Conservation (phyloP, 805 yeast species). For the Saccharomycopsis selenospora region DNA sequence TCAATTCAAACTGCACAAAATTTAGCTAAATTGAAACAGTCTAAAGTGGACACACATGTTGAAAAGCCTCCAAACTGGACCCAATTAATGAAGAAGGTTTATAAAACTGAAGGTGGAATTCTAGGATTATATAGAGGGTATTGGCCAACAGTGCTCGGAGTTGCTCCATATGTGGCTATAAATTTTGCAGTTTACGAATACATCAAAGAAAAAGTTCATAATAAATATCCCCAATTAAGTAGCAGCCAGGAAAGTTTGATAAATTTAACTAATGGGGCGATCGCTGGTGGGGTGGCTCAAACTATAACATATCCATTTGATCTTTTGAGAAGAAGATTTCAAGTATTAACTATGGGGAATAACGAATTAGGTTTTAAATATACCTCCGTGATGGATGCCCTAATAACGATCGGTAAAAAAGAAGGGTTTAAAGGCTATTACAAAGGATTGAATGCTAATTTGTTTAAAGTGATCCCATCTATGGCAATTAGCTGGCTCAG, state of each 20-base stretch:
- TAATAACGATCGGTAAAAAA: conserved; percentile 53
- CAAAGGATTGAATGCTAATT: conserved; percentile 70
- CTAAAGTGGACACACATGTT: conserved; percentile 30
- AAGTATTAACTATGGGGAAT: conserved; percentile 76
- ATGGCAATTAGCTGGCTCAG: conserved; percentile 95
- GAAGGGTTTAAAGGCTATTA: conserved; percentile 75
- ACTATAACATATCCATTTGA: conserved; percentile 89
- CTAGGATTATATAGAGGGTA: conserved; percentile 76
- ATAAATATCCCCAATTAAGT: conserved; percentile 29
- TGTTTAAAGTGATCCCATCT: conserved; percentile 85
- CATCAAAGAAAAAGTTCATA: conserved; percentile 42
- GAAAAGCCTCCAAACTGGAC: conserved; percentile 64
- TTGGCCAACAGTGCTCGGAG: conserved; percentile 86
- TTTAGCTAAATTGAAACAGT: conserved; percentile 34
- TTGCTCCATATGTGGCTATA: conserved; percentile 92
- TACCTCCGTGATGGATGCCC: conserved; percentile 67
- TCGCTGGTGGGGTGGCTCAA: conserved; percentile 85
- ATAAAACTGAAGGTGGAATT: conserved; percentile 74
- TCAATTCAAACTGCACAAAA: conserved; percentile 79
- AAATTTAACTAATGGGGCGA: conserved; percentile 72
- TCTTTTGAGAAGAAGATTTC: conserved; percentile 79
- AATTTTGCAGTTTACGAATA: conserved; percentile 88
- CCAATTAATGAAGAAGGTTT: conserved; percentile 50
- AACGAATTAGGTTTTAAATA: conserved; percentile 76
- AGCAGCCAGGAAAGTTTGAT: conserved; percentile 28